Conservation (phyloP, 176 grass and related monocot genomes). For the bread wheat (Triticum aestivum) region DNA sequence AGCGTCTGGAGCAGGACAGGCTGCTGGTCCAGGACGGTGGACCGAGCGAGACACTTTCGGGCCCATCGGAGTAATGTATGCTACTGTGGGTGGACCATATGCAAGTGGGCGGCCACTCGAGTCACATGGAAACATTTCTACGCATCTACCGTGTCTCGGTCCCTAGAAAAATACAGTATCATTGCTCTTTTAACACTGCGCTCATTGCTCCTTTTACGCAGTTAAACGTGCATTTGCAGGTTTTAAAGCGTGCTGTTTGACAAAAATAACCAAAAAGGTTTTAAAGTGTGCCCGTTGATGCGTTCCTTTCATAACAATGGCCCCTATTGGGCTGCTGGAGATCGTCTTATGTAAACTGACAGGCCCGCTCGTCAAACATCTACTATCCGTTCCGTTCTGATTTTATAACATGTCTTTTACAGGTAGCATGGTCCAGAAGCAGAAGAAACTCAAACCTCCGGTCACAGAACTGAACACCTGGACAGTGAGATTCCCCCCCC, state of each 20-base stretch:
- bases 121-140: not conserved
- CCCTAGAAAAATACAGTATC: not conserved
- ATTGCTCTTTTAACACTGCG: not conserved
- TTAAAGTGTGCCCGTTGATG: not conserved
- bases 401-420: not conserved
- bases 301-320: not conserved
- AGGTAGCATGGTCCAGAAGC: constrained; percentile 5
- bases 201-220: not conserved
- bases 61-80: not conserved
- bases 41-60: not conserved
- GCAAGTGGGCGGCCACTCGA: not conserved
- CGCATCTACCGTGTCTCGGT: not conserved
- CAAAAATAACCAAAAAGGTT: too few species aligned
- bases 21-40: constrained; percentile 10
- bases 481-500: constrained; percentile 32
- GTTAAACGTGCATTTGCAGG: not conserved
- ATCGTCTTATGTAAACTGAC: not conserved
- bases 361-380: not conserved
- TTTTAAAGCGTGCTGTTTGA: too few species aligned
- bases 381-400: not conserved
- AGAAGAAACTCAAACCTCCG: constrained; percentile 1
- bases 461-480: not conserved
- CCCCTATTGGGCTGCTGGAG: not conserved
- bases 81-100: not conserved
- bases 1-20: not conserved